These are phyloP conservation scores for Fusarium temperatum DNA, from an alignment of 2,329 filamentous ascomycete genomes.

Conservation along the genomic window DNA sequence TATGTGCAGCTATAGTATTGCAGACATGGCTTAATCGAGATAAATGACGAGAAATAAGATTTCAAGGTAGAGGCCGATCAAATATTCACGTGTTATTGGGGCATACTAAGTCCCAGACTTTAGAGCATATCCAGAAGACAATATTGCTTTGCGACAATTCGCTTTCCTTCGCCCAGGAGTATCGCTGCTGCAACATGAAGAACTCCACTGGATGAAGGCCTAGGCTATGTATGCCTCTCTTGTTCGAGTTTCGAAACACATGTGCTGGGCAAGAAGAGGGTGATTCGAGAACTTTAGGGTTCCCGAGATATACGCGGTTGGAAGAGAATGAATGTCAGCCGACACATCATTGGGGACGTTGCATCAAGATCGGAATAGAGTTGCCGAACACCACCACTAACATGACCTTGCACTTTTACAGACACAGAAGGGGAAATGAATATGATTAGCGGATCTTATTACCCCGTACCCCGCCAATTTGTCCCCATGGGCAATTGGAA, in stretches of 20 bases:
- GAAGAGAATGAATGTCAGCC: no score
- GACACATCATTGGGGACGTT: background rate
- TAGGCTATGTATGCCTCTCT: no score
- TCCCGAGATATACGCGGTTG: background rate
- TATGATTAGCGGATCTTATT: background rate
- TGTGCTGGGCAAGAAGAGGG: fast-evolving
- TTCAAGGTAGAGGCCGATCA: fast-evolving
- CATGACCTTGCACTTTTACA: background rate
- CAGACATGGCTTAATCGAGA: fast-evolving
- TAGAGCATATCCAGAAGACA: fast-evolving
- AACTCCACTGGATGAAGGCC: background rate
- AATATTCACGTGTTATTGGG: background rate
- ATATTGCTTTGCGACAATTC: fast-evolving
- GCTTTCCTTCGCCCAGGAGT: no score
- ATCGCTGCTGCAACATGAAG: no score
- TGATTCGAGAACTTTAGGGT: fast-evolving
- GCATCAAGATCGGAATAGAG: background rate
- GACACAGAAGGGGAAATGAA: no score
- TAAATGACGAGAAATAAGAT: fast-evolving
- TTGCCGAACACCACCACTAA: background rate
- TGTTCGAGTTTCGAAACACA: no score
- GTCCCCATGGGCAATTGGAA: background rate
- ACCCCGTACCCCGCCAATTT: background rate
- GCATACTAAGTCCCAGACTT: background rate
- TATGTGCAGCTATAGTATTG: fast-evolving